Percentiles rank a stretch among this genome's conserved stretches.
Evolutionary conservation across 2,329 filamentous ascomycete species (phyloP).

Genomic region (Huntiella omanensis): DNA sequence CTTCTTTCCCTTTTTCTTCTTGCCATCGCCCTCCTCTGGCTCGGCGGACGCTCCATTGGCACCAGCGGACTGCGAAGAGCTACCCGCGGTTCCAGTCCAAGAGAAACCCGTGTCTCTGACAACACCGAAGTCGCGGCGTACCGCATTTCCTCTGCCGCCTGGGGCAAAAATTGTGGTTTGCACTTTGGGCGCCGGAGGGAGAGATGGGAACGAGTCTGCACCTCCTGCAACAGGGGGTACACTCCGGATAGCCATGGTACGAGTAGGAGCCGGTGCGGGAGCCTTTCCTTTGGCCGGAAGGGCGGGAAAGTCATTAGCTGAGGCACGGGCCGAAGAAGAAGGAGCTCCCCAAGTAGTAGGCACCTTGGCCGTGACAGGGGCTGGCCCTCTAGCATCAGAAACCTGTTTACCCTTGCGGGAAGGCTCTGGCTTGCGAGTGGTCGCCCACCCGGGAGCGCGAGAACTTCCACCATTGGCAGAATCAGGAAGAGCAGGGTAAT

Average conservation of each 20-base stretch:
- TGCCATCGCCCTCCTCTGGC: slow-evolving; percentile 17
- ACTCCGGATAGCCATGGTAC: slow-evolving; percentile 1
- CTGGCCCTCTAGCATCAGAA: slow-evolving; percentile 28
- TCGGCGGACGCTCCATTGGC: slow-evolving; percentile 15
- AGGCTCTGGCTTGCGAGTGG: slow-evolving; percentile 26
- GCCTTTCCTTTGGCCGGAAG: slow-evolving; percentile 17
- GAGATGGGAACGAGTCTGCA: slow-evolving; percentile 58
- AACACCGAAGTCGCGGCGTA: slow-evolving; percentile 32
- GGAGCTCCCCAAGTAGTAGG: slow-evolving; percentile 11
- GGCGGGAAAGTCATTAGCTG: slow-evolving; percentile 24
- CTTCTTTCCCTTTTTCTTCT: slow-evolving; percentile 42
- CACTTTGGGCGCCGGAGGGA: slow-evolving; percentile 59
- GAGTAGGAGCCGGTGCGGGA: slow-evolving; percentile 1
- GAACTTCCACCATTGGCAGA: slow-evolving; percentile 43
- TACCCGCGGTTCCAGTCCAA: slow-evolving; percentile 23
- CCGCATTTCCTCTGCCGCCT: slow-evolving; percentile 26
- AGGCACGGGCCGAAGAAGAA: slow-evolving; percentile 15
- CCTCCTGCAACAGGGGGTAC: slow-evolving; percentile 8
- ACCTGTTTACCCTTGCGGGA: slow-evolving; percentile 29
- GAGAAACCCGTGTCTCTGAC: slow-evolving; percentile 31
- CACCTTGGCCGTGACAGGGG: slow-evolving; percentile 10
- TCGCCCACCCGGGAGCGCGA: slow-evolving; percentile 38
- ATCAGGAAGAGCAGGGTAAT: slow-evolving; percentile 76
- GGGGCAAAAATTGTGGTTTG: slow-evolving; percentile 44
- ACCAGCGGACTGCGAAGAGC: slow-evolving; percentile 14